Conservation (phyloP, 116 monocot species). For the Zostera marina region DNA sequence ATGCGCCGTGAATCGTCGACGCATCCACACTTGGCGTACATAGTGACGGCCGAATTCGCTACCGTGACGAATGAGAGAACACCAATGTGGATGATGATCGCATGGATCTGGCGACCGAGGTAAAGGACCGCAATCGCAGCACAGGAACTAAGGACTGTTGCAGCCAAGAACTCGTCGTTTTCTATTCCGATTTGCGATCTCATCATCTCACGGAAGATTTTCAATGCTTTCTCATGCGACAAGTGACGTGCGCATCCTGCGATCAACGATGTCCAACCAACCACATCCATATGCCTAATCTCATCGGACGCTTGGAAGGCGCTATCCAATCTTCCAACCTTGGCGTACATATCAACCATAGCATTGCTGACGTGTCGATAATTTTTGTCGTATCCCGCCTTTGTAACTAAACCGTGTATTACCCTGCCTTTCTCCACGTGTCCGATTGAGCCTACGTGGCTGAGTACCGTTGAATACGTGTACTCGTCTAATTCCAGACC, state of each 20-base stretch:
- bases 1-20: constrained; percentile 19
- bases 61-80: constrained; percentile 29
- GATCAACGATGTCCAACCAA: constrained; percentile 35
- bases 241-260: constrained; percentile 25
- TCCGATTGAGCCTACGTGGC: constrained; percentile 7
- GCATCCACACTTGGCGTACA: constrained; percentile 47
- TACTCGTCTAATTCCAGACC: constrained; percentile 31
- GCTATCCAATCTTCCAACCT: constrained; percentile 4
- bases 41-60: constrained; percentile 36
- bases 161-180: constrained; percentile 20
- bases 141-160: constrained; percentile 44
- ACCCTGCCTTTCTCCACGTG: constrained; percentile 9
- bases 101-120: constrained; percentile 34
- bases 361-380: constrained; percentile 20
- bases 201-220: constrained; percentile 35
- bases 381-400: constrained; percentile 10
- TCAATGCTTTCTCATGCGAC: constrained; percentile 20
- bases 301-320: constrained; percentile 23
- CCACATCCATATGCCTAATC: constrained; percentile 21
- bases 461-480: constrained; percentile 33
- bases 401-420: constrained; percentile 20
- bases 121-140: constrained; percentile 19
- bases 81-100: constrained; percentile 7
- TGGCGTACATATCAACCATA: constrained; percentile 14
- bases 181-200: constrained; percentile 3